Evolutionary conservation across 2,329 filamentous ascomycete species (phyloP).

Genomic region (Colletotrichum acutatum): DNA sequence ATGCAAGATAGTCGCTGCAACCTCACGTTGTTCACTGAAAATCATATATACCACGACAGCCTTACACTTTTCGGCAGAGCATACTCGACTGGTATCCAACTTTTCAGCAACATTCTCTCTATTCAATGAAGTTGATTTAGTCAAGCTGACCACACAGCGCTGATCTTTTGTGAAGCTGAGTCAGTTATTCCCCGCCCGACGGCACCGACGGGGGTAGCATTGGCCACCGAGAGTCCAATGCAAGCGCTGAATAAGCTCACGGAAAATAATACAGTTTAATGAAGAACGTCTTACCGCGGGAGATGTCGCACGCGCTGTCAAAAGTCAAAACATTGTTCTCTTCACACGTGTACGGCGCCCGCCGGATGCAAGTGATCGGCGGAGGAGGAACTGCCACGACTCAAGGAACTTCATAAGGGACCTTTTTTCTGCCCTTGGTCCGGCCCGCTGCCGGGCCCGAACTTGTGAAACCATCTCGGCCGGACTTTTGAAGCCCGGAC

Average conservation of each 20-base stretch:
- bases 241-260: background rate
- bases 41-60: background rate
- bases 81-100: no score
- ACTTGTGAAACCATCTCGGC: background rate
- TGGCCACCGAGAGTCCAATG: background rate
- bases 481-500: background rate
- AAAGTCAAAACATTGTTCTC: background rate
- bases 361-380: background rate
- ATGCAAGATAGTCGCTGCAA: background rate
- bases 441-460: background rate
- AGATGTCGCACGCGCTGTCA: background rate
- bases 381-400: background rate
- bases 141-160: background rate
- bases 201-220: background rate
- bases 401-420: background rate
- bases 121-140: background rate
- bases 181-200: background rate
- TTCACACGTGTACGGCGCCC: background rate
- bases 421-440: background rate
- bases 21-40: background rate
- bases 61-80: background rate
- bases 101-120: no score
- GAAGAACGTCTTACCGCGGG: background rate
- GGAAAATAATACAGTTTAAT: slow-evolving; percentile 4
- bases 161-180: background rate